Evolutionary conservation across 805 yeast genomes (phyloP).

Genomic region (Candida rishiriensis): DNA sequence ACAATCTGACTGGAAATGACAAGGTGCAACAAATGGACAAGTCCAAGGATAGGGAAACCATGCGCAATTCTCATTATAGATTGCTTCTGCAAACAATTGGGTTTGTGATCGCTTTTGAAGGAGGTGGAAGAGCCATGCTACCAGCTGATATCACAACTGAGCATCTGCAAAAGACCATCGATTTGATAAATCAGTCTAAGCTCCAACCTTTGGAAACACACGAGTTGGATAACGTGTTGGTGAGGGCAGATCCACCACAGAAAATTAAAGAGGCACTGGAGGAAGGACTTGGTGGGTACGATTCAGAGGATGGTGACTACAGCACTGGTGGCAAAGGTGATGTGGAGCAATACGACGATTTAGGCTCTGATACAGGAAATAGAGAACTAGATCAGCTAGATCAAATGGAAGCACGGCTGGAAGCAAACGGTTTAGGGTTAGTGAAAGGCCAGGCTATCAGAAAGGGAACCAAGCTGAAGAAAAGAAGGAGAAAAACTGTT

Average conservation of each 20-base stretch:
- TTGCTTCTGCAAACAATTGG: constrained; percentile 21
- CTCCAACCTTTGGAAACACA: constrained; percentile 20
- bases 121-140: constrained; percentile 2
- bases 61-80: constrained; percentile 16
- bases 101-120: constrained; percentile 7
- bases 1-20: background rate
- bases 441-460: constrained; percentile 23
- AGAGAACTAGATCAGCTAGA: constrained; percentile 35
- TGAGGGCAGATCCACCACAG: background rate
- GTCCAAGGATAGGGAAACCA: constrained; percentile 6
- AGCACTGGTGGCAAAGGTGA: constrained; percentile 27
- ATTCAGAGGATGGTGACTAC: constrained; percentile 21
- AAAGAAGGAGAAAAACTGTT: constrained; percentile 6
- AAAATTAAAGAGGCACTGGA: background rate
- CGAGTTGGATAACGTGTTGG: constrained; percentile 18
- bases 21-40: constrained; percentile 1
- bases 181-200: constrained; percentile 15
- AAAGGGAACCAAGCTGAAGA: constrained; percentile 7
- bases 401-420: constrained; percentile 32
- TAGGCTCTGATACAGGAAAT: constrained; percentile 31
- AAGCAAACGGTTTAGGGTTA: constrained; percentile 5
- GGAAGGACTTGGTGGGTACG: background rate
- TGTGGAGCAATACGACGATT: constrained; percentile 27
- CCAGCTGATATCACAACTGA: constrained; percentile 5
- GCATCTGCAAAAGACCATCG: constrained; percentile 9